These are phyloP conservation scores for Oxyria digyna DNA, from an alignment of 148 eudicot genomes.

Conservation along the genomic window DNA sequence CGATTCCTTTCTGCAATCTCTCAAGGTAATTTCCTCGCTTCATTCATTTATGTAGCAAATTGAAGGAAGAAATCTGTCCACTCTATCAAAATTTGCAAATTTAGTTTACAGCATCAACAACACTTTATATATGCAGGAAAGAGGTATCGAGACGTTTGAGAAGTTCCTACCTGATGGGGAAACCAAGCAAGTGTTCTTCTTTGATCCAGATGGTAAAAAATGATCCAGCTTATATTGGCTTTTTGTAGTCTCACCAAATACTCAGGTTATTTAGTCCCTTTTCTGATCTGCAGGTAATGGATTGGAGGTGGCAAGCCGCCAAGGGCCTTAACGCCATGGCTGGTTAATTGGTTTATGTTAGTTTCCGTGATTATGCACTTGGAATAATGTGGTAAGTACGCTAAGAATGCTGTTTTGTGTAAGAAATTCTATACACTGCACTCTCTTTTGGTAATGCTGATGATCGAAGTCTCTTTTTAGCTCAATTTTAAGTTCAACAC, in stretches of 20 bases:
- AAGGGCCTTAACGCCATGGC: constrained; percentile 10
- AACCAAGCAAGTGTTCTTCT: constrained; percentile 83
- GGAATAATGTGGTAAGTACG: too few species aligned
- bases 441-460: too few species aligned
- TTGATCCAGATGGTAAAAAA: constrained; percentile 74
- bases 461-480: too few species aligned
- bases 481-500: too few species aligned
- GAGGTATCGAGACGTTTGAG: constrained; percentile 63
- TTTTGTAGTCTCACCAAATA: background rate
- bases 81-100: too few species aligned
- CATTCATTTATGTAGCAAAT: background rate
- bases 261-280: background rate
- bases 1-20: constrained; percentile 48
- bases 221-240: background rate
- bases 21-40: constrained; percentile 36
- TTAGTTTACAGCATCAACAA: too few species aligned
- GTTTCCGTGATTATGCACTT: too few species aligned
- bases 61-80: background rate
- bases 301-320: constrained; percentile 50
- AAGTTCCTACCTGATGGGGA: constrained; percentile 59
- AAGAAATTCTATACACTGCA: too few species aligned
- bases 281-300: constrained; percentile 59
- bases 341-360: too few species aligned
- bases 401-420: too few species aligned
- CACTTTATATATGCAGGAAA: constrained; percentile 50